These are phyloP conservation scores for Kuraishia piskuri DNA, from an alignment of 805 yeast genomes.

Conservation along the genomic window DNA sequence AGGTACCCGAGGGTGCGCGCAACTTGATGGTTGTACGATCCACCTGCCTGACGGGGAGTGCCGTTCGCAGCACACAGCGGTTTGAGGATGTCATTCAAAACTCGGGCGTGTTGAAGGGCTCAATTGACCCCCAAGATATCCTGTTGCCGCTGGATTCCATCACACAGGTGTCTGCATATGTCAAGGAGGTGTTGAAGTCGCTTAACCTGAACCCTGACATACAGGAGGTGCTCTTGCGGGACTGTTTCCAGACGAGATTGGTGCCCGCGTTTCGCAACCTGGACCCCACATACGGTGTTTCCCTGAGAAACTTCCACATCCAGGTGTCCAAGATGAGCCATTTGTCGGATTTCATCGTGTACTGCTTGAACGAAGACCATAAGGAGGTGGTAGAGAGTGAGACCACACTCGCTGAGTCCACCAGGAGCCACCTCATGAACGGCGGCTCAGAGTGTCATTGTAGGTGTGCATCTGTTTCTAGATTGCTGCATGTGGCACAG, in stretches of 20 bases:
- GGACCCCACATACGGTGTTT: constrained; percentile 67
- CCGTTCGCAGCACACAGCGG: constrained; percentile 13
- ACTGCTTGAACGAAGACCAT: constrained; percentile 44
- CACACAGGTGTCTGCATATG: constrained; percentile 23
- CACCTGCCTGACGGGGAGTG: constrained; percentile 17
- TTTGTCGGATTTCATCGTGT: constrained; percentile 70
- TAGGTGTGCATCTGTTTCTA: constrained; percentile 27
- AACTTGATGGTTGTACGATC: constrained; percentile 23
- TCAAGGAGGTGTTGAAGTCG: constrained; percentile 9
- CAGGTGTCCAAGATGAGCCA: constrained; percentile 77
- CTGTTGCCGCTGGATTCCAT: constrained; percentile 35
- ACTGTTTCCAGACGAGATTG: constrained; percentile 31
- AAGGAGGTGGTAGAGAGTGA: constrained; percentile 8
- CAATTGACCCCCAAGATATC: constrained; percentile 45
- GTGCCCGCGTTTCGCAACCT: constrained; percentile 47
- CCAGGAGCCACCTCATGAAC: background rate
- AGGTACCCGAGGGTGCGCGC: constrained; percentile 15
- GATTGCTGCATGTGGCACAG: constrained; percentile 37
- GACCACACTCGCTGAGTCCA: background rate
- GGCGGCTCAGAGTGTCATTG: constrained; percentile 14
- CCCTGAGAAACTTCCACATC: constrained; percentile 76
- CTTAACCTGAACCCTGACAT: constrained; percentile 12
- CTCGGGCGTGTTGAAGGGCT: constrained; percentile 43
- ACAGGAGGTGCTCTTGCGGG: constrained; percentile 26
- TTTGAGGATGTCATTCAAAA: constrained; percentile 23